Evolutionary conservation across 768 basidiomycete genomes (phyloP).

Genomic region (Kwoniella sp.): DNA sequence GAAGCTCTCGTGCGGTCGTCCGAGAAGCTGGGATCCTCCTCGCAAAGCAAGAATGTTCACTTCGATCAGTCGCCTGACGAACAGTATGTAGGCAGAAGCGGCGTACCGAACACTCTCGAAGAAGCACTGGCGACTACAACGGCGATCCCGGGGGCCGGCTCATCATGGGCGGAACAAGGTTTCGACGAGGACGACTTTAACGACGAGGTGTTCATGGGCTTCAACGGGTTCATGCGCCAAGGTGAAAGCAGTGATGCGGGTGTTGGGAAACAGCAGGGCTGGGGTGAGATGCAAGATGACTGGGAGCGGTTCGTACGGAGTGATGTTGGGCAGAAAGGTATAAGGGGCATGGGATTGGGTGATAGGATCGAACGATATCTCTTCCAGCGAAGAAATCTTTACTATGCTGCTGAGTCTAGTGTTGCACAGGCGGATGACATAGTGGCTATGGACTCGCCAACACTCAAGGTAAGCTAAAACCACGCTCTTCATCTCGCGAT

Average conservation of each 20-base stretch:
- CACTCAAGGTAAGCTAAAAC: constrained; percentile 34
- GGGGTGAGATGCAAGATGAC: constrained; percentile 45
- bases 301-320: constrained; percentile 35
- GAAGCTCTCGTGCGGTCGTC: constrained; percentile 32
- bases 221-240: constrained; percentile 32
- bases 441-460: constrained; percentile 27
- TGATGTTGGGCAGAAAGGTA: constrained; percentile 9
- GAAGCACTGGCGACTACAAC: constrained; percentile 34
- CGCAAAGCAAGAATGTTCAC: constrained; percentile 39
- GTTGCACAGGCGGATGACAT: neutral
- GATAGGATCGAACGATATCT: constrained; percentile 45
- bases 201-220: constrained; percentile 43
- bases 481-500: no score
- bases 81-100: constrained; percentile 5
- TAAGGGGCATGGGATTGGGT: constrained; percentile 27
- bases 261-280: constrained; percentile 31
- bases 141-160: constrained; percentile 30
- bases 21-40: neutral
- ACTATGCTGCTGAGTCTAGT: constrained; percentile 13
- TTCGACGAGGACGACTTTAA: constrained; percentile 32
- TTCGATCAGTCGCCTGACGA: constrained; percentile 22
- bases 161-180: constrained; percentile 35
- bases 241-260: constrained; percentile 14
- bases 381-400: constrained; percentile 52
- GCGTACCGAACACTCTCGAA: constrained; percentile 36